phyloP scores from a whole-genome alignment of 768 basidiomycete species.

The Obba rivulosa region DNA sequence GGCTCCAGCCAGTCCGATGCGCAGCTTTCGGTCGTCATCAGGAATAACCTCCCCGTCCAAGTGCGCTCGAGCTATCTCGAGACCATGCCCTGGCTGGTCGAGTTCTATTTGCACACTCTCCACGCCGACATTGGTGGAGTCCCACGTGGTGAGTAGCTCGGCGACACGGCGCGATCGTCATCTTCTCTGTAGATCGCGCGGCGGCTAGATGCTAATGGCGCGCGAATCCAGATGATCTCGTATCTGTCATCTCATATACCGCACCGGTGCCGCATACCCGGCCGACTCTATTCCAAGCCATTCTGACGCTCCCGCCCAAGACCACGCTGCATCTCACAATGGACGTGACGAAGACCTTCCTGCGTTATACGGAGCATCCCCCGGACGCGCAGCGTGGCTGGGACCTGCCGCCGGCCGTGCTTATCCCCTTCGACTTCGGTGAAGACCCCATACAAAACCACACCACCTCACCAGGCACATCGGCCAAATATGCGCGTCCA shows the following conservation, averaged over 20 bases:
- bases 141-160: slow-evolving; percentile 34
- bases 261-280: slow-evolving; percentile 63
- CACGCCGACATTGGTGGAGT: slow-evolving; percentile 42
- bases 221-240: slow-evolving; percentile 46
- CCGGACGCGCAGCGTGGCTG: slow-evolving; percentile 95
- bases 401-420: slow-evolving; percentile 86
- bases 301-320: slow-evolving; percentile 63
- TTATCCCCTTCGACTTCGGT: slow-evolving; percentile 35
- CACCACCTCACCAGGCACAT: slow-evolving; percentile 1
- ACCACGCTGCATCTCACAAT: slow-evolving; percentile 61
- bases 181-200: background rate
- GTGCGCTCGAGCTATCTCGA: slow-evolving; percentile 71
- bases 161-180: background rate
- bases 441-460: background rate
- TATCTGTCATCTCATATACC: slow-evolving; percentile 62
- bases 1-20: slow-evolving; percentile 77
- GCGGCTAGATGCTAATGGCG: background rate
- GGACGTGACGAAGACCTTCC: slow-evolving; percentile 76
- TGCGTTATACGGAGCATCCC: slow-evolving; percentile 93
- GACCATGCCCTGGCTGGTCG: slow-evolving; percentile 90
- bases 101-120: slow-evolving; percentile 83
- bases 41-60: slow-evolving; percentile 46
- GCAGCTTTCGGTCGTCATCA: slow-evolving; percentile 59
- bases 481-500: background rate
- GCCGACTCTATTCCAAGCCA: slow-evolving; percentile 73